phyloP scores from a whole-genome alignment of 73 alveolate species.

The Stentor roeselii region DNA sequence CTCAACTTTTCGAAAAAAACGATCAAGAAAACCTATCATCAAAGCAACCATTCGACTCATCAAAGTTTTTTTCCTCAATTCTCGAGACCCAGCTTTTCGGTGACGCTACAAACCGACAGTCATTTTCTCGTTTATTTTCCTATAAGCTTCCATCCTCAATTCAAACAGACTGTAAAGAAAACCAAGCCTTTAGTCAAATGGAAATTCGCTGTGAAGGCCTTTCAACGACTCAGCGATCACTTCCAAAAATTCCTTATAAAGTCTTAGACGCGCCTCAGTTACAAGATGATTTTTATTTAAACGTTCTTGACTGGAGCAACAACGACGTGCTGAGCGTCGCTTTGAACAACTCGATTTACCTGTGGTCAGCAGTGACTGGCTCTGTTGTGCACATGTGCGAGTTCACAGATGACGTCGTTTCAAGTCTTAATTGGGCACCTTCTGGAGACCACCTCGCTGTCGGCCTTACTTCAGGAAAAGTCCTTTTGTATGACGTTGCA shows the following conservation, averaged over 20 bases:
- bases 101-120: constrained; percentile 7
- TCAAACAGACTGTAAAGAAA: constrained; percentile 4
- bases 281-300: constrained; percentile 93
- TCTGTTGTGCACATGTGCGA: constrained; percentile 52
- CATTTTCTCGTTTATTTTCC: not conserved
- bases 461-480: constrained; percentile 76
- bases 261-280: constrained; percentile 90
- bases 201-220: not conserved
- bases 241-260: constrained; percentile 81
- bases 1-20: constrained; percentile 17
- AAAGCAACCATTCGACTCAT: not conserved
- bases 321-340: constrained; percentile 86
- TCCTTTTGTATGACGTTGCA: constrained; percentile 77
- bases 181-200: not conserved
- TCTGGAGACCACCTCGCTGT: constrained; percentile 75
- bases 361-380: constrained; percentile 69
- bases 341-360: constrained; percentile 50
- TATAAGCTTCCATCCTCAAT: not conserved
- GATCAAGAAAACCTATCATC: not conserved
- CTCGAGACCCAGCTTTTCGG: constrained; percentile 3
- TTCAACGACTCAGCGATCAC: constrained; percentile 28
- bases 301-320: constrained; percentile 89
- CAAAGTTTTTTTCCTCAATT: not conserved
- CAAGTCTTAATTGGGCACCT: constrained; percentile 55
- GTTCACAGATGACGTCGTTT: constrained; percentile 51